Base-by-base conservation (phyloP, 768 basidiomycete species). In the Suillus variegatus region DNA sequence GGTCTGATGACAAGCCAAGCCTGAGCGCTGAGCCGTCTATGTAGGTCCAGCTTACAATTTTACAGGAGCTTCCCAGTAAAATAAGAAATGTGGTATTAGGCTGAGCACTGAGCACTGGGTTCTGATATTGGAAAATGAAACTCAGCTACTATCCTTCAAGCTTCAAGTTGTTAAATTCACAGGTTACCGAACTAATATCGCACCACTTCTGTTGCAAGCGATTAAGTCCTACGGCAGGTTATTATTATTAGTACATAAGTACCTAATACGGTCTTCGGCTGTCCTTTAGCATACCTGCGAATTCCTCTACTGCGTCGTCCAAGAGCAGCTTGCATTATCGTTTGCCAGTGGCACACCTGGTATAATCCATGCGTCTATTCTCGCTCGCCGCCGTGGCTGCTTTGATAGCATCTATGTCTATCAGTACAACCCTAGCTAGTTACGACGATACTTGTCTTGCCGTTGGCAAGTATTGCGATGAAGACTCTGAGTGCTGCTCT, bases 151-250 rank as follows among this genome's bases (percentile, higher is more conserved):
- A 32, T 32, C 32, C 32, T 32, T 32, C 6, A 28, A 3, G 28
- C 28, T 28, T 28, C 28, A 32, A 32, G 32, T 32, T 32, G 32
- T 32, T 32, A 32, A 32, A 32, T 32, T 32, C 32, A 32, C 32
- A 0, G 6, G 32, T 32, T 32, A 32, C 32, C 32, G 32, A 32
- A 32, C 32, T 7, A 32, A 55, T 38, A 58, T 58, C 38, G 38
- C 16, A 14, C 56, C 56, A 58, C 22, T 58, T 58, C 38, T 40
- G n/a, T 40, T 20, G 35, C 14, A 58, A 58, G 56, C 56, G 56
- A 41, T 40, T 40, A 58, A 36, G 36, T n/a, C n/a, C n/a, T 16
- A 38, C 13, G 13, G n/a, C n/a, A 35, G 6, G 10, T 56, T n/a
- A n/a, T n/a, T n/a, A n/a, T n/a, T n/a, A n/a, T n/a, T n/a, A n/a